Percentiles rank a stretch among this genome's conserved stretches.
These are phyloP conservation scores for Suillus spraguei DNA, from an alignment of 768 basidiomycete genomes.

Conservation along the genomic window DNA sequence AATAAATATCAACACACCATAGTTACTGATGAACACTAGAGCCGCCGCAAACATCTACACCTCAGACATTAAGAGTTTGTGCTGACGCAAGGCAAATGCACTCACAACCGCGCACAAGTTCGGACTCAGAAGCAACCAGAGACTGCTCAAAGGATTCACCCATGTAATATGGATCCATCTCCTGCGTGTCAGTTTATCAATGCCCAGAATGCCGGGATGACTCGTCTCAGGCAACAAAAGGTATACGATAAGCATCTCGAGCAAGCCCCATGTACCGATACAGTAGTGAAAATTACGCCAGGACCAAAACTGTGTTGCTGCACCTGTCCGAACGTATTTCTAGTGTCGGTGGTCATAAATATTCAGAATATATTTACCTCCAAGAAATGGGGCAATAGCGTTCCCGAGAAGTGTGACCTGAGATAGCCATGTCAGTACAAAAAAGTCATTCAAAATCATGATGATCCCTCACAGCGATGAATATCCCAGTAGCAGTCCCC, in stretches of 20 bases:
- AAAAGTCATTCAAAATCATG: constrained; percentile 14
- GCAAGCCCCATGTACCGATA: constrained; percentile 43
- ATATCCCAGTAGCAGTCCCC: constrained; percentile 59
- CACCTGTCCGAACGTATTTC: constrained; percentile 32
- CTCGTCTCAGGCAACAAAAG: constrained; percentile 67
- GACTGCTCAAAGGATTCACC: constrained; percentile 59
- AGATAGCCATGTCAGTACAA: neutral
- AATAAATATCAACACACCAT: neutral
- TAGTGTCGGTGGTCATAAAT: neutral
- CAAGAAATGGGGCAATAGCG: constrained; percentile 58
- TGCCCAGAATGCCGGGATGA: constrained; percentile 57
- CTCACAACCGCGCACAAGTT: constrained; percentile 58
- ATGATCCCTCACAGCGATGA: constrained; percentile 44
- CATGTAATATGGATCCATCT: constrained; percentile 36
- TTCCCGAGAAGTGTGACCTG: constrained; percentile 58
- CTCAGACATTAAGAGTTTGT: neutral
- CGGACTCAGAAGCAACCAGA: constrained; percentile 58
- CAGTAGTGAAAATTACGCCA: constrained; percentile 63
- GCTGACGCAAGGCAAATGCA: constrained; percentile 10
- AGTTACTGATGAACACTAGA: neutral
- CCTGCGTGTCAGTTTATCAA: constrained; percentile 45
- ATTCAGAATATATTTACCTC: constrained; percentile 39
- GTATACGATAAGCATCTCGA: constrained; percentile 42
- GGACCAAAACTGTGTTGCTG: constrained; percentile 59
- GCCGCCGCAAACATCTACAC: neutral